Evolutionary conservation across 106 monocot genomes (phyloP).

Genomic region (Platanthera guangdongensis): DNA sequence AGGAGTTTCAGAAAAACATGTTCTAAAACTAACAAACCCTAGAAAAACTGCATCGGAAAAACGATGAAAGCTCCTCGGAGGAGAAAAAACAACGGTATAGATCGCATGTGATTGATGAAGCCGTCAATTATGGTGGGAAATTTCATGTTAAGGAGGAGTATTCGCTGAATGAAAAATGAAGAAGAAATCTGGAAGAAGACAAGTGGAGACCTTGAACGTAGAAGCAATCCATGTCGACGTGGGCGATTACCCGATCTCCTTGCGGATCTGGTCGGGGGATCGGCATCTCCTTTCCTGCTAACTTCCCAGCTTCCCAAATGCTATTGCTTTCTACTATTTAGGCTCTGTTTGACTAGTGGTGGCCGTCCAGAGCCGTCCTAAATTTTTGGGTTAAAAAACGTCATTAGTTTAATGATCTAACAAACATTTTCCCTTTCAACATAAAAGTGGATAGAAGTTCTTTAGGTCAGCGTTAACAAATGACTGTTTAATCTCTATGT

Average conservation of each 20-base stretch:
- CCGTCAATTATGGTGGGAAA: too few species aligned
- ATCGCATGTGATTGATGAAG: background rate
- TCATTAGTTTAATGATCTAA: too few species aligned
- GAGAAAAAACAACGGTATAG: background rate
- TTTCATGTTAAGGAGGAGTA: background rate
- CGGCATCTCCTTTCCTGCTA: conserved; percentile 40
- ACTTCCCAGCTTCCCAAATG: background rate
- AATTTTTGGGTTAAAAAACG: too few species aligned
- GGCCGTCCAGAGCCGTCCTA: too few species aligned
- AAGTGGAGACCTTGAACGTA: conserved; percentile 76
- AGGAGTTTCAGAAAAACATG: too few species aligned
- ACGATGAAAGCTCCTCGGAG: background rate
- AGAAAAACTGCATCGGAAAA: background rate
- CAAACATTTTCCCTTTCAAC: too few species aligned
- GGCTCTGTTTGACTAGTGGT: too few species aligned
- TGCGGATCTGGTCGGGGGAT: conserved; percentile 65
- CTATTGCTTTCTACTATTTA: too few species aligned
- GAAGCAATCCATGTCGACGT: conserved; percentile 99
- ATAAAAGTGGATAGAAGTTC: too few species aligned
- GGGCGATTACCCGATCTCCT: conserved; percentile 82
- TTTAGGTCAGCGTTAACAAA: too few species aligned
- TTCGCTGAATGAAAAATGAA: background rate
- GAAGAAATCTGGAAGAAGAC: background rate
- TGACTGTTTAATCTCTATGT: too few species aligned
- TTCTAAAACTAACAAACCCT: background rate